A percentile compares a stretch with the other conserved stretches of the same genome.
Conservation (phyloP, 352 stramenopile species). For the Pythium dissotocum region DNA sequence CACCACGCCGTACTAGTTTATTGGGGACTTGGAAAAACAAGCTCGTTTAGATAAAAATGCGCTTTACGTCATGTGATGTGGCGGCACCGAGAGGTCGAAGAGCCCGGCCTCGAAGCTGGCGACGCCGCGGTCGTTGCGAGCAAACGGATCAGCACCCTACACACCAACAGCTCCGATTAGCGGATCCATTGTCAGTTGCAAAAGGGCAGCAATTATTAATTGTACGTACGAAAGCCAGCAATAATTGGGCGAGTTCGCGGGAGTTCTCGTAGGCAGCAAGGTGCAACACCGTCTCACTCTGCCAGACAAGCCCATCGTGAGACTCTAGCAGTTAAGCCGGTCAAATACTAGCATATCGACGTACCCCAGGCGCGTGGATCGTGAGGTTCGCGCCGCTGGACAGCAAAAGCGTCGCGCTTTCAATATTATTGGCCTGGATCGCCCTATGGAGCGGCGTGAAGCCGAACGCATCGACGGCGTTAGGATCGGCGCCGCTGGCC, state of each 20-base stretch:
- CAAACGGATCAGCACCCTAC: slow-evolving; percentile 36
- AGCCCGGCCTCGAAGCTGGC: slow-evolving; percentile 37
- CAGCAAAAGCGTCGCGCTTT: slow-evolving; percentile 34
- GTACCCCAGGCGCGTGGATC: slow-evolving; percentile 31
- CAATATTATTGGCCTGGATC: slow-evolving; percentile 32
- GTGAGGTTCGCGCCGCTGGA: slow-evolving; percentile 34
- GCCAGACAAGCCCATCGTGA: neutral
- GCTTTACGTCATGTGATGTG: slow-evolving; percentile 39
- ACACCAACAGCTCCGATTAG: slow-evolving; percentile 1
- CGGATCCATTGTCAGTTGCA: neutral
- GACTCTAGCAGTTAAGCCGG: too few relatives aligned
- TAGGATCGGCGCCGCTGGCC: slow-evolving; percentile 25
- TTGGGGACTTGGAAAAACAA: neutral
- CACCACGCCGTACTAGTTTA: slow-evolving; percentile 20
- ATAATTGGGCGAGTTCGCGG: slow-evolving; percentile 33
- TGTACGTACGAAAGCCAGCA: slow-evolving; percentile 35
- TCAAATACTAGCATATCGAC: slow-evolving; percentile 4
- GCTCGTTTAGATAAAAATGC: neutral
- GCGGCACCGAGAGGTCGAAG: slow-evolving; percentile 39
- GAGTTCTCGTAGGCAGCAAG: slow-evolving; percentile 38
- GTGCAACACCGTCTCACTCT: slow-evolving; percentile 36
- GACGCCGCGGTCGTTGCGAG: slow-evolving; percentile 34
- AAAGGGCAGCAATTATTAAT: neutral
- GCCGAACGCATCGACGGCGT: slow-evolving; percentile 32
- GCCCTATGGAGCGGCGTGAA: slow-evolving; percentile 39